phyloP scores from a whole-genome alignment of 805 yeast species.

The Clavispora vitiphila region DNA sequence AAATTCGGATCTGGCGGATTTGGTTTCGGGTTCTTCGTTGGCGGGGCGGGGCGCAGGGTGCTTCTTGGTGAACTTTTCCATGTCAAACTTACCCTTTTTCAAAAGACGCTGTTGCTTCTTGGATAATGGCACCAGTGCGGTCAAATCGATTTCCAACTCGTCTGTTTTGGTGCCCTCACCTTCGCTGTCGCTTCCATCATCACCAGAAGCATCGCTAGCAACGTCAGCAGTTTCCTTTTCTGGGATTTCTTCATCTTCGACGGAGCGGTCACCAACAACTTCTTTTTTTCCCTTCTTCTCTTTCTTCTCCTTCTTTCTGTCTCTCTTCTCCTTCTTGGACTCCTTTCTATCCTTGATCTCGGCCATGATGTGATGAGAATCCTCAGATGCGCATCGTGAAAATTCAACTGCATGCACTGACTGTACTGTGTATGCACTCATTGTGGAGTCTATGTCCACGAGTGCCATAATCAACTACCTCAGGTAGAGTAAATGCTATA shows the following conservation, averaged over 20 bases:
- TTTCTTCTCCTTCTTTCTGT: slow-evolving; percentile 18
- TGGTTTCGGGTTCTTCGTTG: slow-evolving; percentile 22
- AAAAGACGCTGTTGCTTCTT: slow-evolving; percentile 84
- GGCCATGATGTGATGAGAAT: slow-evolving; percentile 7
- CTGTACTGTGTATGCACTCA: neutral
- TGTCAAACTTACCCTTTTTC: slow-evolving; percentile 73
- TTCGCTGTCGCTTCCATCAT: neutral
- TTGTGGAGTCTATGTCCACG: neutral
- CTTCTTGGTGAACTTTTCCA: slow-evolving; percentile 47
- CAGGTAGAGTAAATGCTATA: no score
- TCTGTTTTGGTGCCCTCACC: slow-evolving; percentile 19
- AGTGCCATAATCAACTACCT: no score
- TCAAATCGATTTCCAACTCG: slow-evolving; percentile 65
- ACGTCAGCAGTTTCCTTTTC: neutral
- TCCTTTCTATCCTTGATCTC: slow-evolving; percentile 7
- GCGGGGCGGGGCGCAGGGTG: slow-evolving; percentile 38
- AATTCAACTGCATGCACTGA: neutral
- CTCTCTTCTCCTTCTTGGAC: slow-evolving; percentile 20
- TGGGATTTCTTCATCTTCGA: neutral
- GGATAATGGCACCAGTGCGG: slow-evolving; percentile 59
- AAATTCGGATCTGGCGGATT: slow-evolving; percentile 43
- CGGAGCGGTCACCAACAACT: neutral
- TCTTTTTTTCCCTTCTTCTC: slow-evolving; percentile 15
- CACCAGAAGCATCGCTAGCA: neutral
- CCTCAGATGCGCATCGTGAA: slow-evolving; percentile 9